Evolutionary conservation across 2,329 filamentous ascomycete genomes (phyloP).

Genomic region (Lachnellula occidentalis): DNA sequence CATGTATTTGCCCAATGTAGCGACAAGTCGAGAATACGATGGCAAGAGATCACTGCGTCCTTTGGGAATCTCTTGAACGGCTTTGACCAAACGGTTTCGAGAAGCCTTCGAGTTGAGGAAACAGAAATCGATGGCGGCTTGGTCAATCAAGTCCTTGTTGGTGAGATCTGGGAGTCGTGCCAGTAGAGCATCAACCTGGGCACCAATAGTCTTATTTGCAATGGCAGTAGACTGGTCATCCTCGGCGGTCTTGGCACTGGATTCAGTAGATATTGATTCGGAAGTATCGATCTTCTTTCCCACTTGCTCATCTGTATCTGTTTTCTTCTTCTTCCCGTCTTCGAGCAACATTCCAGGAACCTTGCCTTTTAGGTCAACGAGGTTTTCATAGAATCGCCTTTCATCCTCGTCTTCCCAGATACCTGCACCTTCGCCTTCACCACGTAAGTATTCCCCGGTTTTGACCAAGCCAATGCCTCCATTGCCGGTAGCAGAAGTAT

Average conservation of each 20-base stretch:
- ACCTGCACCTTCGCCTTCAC: conserved; percentile 82
- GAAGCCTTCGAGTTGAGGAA: conserved; percentile 98
- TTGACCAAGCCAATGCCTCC: conserved; percentile 90
- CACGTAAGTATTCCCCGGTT: conserved; percentile 85
- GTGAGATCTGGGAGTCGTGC: conserved; percentile 85
- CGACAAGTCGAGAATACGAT: conserved; percentile 85
- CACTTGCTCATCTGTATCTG: conserved; percentile 72
- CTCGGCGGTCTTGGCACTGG: conserved; percentile 43
- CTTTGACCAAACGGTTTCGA: conserved; percentile 87
- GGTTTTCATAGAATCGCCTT: conserved; percentile 93
- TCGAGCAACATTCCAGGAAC: conserved; percentile 91
- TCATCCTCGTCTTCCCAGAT: conserved; percentile 99
- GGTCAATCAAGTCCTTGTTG: conserved; percentile 85
- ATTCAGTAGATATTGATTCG: conserved; percentile 36
- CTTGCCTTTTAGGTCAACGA: conserved; percentile 91
- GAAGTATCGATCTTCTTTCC: conserved; percentile 67
- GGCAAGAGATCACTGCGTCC: conserved; percentile 87
- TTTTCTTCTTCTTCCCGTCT: conserved; percentile 90
- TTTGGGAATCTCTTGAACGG: conserved; percentile 89
- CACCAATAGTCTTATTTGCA: conserved; percentile 94
- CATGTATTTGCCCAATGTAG: conserved; percentile 90
- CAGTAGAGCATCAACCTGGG: conserved; percentile 88
- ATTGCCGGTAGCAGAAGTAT: conserved; percentile 57
- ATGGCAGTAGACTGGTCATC: conserved; percentile 93
- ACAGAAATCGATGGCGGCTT: conserved; percentile 93